Conservation (phyloP, 2,329 filamentous ascomycete genomes). For the Stachybotrys chartarum region DNA sequence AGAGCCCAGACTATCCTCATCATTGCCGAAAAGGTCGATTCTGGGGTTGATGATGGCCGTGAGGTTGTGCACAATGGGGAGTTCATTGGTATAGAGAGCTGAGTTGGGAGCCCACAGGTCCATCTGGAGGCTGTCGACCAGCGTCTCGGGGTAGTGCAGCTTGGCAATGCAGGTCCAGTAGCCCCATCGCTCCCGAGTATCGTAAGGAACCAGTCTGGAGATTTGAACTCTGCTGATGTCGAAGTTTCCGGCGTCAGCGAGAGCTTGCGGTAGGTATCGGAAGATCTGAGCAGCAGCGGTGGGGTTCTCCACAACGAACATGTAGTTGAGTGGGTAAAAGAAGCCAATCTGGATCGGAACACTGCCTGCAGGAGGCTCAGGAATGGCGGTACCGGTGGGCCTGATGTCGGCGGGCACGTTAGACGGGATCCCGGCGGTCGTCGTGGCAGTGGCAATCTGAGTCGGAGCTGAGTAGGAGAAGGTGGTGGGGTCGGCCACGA, state of each 20-base stretch:
- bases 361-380: constrained; percentile 50
- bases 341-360: constrained; percentile 81
- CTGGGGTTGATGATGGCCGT: constrained; percentile 78
- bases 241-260: constrained; percentile 58
- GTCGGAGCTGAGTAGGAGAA: constrained; percentile 23
- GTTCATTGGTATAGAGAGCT: constrained; percentile 64
- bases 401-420: constrained; percentile 69
- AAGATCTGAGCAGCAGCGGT: constrained; percentile 82
- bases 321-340: constrained; percentile 71
- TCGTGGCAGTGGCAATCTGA: constrained; percentile 30
- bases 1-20: constrained; percentile 29
- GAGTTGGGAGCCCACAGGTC: constrained; percentile 67
- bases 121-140: constrained; percentile 60
- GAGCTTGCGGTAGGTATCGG: constrained; percentile 62
- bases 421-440: constrained; percentile 51
- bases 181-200: constrained; percentile 60
- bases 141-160: constrained; percentile 63
- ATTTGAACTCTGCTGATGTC: constrained; percentile 51
- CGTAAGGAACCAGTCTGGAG: constrained; percentile 66
- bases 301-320: constrained; percentile 66
- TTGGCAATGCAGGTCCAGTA: constrained; percentile 73
- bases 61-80: constrained; percentile 60
- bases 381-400: constrained; percentile 47
- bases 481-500: constrained; percentile 46
- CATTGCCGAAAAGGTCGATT: constrained; percentile 39